Base-by-base conservation (phyloP, 2,329 filamentous ascomycete genomes). In the Penicillium sp. region DNA sequence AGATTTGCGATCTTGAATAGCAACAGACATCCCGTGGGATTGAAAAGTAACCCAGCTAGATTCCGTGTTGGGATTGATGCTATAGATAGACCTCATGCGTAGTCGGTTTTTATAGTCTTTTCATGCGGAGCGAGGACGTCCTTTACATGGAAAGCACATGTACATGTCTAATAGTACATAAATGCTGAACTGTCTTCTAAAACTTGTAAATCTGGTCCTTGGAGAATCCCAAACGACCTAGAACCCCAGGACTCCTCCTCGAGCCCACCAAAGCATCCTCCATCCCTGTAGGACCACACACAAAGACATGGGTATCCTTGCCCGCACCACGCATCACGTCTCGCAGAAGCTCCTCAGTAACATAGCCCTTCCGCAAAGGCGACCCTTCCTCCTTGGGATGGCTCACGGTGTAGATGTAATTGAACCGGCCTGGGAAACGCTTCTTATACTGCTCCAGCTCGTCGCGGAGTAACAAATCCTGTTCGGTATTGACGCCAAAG, bases 261-360 rank as follows among this genome's bases (percentile, higher is more conserved):
- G 64, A 65, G 26, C 77, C 77, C 37, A 70, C 71, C 74, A 76
- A 74, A 4, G 71, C 67, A 35, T 79, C 79, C 73, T 90, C 86
- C 88, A 91, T 90, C 0, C 82, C 81, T 1, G 88, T 88, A 19
- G 89, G 89, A 0, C 89, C 89, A 71, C 88, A 91, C 1, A 91
- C 80, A 69, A 91, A 88, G 0, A 91, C 86, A 75, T 89, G 89
- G 2, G 65, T 80, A 33, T 81, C 77, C 64, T 76, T 75, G 63
- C 62, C 70, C n/a, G 68, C 70, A 7, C 80, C 72, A 6, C 78
- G 75, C 13, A 85, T 72, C n/a, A 79, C 80, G 64, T 85, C 80
- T 64, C 81, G 74, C 61, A 91, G 69, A 37, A 91, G 68, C 60
- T 83, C 80, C 70, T 81, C 82, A 2, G 84, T 85, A 9, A 92